Percentiles rank a stretch among this genome's conserved stretches.
These are phyloP conservation scores for Boletus vermiculosoides DNA, from an alignment of 768 basidiomycete genomes.

Conservation along the genomic window DNA sequence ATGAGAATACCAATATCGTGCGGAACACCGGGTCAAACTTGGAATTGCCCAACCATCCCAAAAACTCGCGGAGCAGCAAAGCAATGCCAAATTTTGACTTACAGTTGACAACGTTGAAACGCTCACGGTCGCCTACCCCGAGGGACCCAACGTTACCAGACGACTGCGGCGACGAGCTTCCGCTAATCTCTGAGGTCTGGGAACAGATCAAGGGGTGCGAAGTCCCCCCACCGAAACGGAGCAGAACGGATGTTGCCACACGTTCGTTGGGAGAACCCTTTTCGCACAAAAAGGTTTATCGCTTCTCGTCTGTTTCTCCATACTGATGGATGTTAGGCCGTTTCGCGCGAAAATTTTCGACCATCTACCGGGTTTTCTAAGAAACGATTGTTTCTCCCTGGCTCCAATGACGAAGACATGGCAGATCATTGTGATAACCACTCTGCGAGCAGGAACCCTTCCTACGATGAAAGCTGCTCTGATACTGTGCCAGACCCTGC, in stretches of 20 bases:
- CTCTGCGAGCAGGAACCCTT: background rate
- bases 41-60: conserved; percentile 38
- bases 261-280: background rate
- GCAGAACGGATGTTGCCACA: background rate
- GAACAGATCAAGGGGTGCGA: conserved; percentile 35
- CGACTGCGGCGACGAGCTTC: conserved; percentile 38
- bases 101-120: conserved; percentile 39
- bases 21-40: conserved; percentile 40
- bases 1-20: conserved; percentile 43
- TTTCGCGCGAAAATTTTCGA: background rate
- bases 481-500: conserved; percentile 24
- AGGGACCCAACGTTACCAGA: conserved; percentile 16
- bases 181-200: conserved; percentile 31
- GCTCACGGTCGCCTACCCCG: conserved; percentile 22
- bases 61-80: conserved; percentile 14
- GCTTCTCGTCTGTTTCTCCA: background rate
- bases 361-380: background rate
- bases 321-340: conserved; percentile 12
- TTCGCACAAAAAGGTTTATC: conserved; percentile 17
- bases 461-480: conserved; percentile 30
- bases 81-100: conserved; percentile 47
- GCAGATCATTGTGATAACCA: conserved; percentile 1
- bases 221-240: conserved; percentile 20
- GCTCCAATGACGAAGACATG: conserved; percentile 12
- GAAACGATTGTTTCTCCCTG: conserved; percentile 20